Conservation (phyloP, 257 asterid genomes). For the Agastache rugosa region DNA sequence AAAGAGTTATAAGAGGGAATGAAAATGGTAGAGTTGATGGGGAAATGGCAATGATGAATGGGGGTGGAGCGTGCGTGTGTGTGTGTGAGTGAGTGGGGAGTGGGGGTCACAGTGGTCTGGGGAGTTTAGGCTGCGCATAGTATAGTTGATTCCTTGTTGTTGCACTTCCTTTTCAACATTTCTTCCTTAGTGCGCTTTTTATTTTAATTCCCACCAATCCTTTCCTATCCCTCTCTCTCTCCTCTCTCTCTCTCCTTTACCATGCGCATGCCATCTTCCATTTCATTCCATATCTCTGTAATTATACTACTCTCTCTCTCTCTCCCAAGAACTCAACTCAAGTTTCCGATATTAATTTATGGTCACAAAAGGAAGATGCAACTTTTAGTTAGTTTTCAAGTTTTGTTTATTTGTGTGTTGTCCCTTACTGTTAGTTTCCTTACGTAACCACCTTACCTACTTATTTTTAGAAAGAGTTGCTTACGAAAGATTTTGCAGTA, state of each 20-base stretch:
- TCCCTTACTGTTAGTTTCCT: slow-evolving; percentile 12
- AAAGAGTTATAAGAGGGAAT: slow-evolving; percentile 22
- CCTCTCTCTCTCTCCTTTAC: neutral
- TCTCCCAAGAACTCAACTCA: neutral
- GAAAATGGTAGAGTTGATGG: slow-evolving; percentile 28
- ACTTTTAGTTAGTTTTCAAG: neutral
- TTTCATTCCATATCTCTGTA: neutral
- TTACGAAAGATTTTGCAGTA: neutral
- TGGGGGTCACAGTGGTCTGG: neutral
- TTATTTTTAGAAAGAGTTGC: slow-evolving; percentile 17
- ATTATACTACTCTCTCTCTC: neutral
- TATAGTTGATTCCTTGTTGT: slow-evolving; percentile 24
- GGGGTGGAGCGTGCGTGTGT: slow-evolving; percentile 25
- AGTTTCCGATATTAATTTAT: neutral
- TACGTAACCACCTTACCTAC: slow-evolving; percentile 35
- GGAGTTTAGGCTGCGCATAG: slow-evolving; percentile 22
- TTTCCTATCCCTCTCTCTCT: slow-evolving; percentile 24
- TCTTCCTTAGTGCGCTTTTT: slow-evolving; percentile 46
- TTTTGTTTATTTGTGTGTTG: slow-evolving; percentile 8
- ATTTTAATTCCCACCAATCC: slow-evolving; percentile 50
- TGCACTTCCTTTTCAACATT: slow-evolving; percentile 36
- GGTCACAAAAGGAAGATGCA: slow-evolving; percentile 5
- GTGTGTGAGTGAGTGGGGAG: slow-evolving; percentile 23
- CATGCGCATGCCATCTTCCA: slow-evolving; percentile 37
- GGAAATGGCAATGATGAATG: slow-evolving; percentile 42